Evolutionary conservation across 2,329 filamentous ascomycete genomes (phyloP).

Genomic region (Colletotrichum coccodes): DNA sequence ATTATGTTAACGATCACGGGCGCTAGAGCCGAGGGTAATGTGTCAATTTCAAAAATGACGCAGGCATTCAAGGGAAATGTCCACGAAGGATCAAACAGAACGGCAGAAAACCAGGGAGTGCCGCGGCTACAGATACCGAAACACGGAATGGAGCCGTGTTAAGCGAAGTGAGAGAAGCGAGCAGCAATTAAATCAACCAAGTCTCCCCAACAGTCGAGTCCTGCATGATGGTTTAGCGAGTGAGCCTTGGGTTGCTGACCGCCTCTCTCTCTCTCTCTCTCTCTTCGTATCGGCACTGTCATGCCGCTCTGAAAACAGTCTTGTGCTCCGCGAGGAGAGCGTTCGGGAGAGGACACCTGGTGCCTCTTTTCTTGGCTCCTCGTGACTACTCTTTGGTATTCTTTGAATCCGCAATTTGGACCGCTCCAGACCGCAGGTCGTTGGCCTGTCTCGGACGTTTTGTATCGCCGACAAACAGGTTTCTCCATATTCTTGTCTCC

Average conservation of each 20-base stretch:
- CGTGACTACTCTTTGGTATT: background rate
- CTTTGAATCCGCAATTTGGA: constrained; percentile 3
- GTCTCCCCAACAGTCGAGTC: background rate
- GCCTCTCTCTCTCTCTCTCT: background rate
- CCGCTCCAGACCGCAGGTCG: constrained; percentile 8
- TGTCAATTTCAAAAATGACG: background rate
- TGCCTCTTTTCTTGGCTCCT: background rate
- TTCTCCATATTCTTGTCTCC: constrained; percentile 11
- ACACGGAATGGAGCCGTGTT: background rate
- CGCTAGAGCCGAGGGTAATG: background rate
- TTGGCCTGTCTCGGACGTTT: background rate
- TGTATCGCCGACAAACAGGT: constrained; percentile 6
- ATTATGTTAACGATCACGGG: background rate
- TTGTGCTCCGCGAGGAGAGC: background rate
- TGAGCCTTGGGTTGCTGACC: constrained; percentile 17
- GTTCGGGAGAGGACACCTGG: background rate
- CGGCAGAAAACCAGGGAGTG: background rate
- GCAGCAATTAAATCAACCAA: background rate
- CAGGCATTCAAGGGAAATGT: background rate
- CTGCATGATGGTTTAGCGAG: background rate
- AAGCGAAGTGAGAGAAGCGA: constrained; percentile 2
- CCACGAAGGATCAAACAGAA: background rate
- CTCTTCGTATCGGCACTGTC: constrained; percentile 8
- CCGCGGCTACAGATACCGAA: background rate
- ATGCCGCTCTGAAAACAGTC: constrained; percentile 22